phyloP scores from a whole-genome alignment of 768 basidiomycete species.

The Collybiopsis confluens region DNA sequence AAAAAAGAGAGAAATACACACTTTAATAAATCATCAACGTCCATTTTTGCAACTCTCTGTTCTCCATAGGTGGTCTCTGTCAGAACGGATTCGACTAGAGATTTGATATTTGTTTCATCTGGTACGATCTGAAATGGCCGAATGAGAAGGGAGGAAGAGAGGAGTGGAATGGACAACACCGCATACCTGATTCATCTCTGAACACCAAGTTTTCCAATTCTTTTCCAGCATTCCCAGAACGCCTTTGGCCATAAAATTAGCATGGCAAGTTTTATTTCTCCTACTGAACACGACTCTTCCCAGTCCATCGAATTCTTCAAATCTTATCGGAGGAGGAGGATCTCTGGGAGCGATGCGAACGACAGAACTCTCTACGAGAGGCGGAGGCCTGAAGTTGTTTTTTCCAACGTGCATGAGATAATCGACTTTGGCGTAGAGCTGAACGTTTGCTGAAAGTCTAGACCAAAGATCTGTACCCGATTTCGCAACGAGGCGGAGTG shows the following conservation, averaged over 20 bases:
- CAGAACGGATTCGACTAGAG: constrained; percentile 69
- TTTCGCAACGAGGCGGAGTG: constrained; percentile 81
- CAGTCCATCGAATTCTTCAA: constrained; percentile 97
- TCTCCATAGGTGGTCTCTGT: constrained; percentile 69
- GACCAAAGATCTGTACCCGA: constrained; percentile 90
- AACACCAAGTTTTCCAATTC: constrained; percentile 91
- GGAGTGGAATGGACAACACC: background rate
- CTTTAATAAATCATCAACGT: constrained; percentile 88
- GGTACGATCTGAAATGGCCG: constrained; percentile 51
- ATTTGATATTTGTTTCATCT: constrained; percentile 65
- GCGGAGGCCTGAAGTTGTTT: constrained; percentile 95
- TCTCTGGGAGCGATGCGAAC: constrained; percentile 88
- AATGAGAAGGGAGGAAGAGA: background rate
- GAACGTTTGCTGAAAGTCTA: constrained; percentile 91
- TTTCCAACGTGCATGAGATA: constrained; percentile 95
- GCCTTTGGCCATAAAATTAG: constrained; percentile 90
- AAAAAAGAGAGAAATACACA: constrained; percentile 29
- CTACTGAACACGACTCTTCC: constrained; percentile 86
- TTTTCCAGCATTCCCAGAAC: constrained; percentile 92
- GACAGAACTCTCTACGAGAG: constrained; percentile 90
- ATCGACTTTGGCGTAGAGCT: constrained; percentile 95
- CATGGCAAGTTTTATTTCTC: constrained; percentile 86
- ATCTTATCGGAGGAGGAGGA: constrained; percentile 92
- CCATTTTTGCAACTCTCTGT: constrained; percentile 88
- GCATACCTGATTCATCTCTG: constrained; percentile 63